Evolutionary conservation across 2,329 filamentous ascomycete genomes (phyloP).

Genomic region (Hirsutella minnesotensis): DNA sequence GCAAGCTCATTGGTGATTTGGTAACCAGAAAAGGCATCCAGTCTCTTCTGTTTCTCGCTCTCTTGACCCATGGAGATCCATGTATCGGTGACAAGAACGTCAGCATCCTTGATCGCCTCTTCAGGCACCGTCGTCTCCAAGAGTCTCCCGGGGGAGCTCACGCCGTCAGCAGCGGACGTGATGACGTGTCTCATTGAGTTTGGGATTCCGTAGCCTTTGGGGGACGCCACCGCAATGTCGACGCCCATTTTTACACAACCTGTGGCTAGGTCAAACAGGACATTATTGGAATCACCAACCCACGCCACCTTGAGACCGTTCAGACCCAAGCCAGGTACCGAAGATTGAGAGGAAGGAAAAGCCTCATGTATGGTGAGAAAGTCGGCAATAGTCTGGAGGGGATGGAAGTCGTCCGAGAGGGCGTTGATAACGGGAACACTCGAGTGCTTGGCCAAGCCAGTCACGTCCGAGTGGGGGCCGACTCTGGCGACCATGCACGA

Average conservation of each 20-base stretch:
- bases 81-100: slow-evolving; percentile 90
- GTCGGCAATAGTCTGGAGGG: slow-evolving; percentile 88
- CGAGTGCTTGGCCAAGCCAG: slow-evolving; percentile 57
- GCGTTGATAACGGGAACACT: slow-evolving; percentile 77
- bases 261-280: slow-evolving; percentile 86
- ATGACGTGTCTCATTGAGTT: slow-evolving; percentile 63
- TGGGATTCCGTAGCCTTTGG: slow-evolving; percentile 74
- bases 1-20: slow-evolving; percentile 85
- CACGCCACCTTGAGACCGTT: slow-evolving; percentile 85
- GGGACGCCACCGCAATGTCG: slow-evolving; percentile 77
- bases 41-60: slow-evolving; percentile 61
- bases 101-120: slow-evolving; percentile 73
- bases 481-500: slow-evolving; percentile 74
- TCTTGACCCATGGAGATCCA: slow-evolving; percentile 99
- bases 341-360: slow-evolving; percentile 40
- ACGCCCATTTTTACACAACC: slow-evolving; percentile 80
- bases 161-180: slow-evolving; percentile 43
- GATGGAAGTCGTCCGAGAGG: slow-evolving; percentile 83
- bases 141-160: slow-evolving; percentile 52
- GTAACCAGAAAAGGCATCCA: slow-evolving; percentile 78
- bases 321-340: slow-evolving; percentile 46
- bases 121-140: slow-evolving; percentile 69
- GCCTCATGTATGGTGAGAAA: slow-evolving; percentile 81
- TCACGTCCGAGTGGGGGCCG: slow-evolving; percentile 63
- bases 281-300: slow-evolving; percentile 95